phyloP scores from a whole-genome alignment of 2,329 filamentous ascomycete genomes.

The Ilyonectria destructans region DNA sequence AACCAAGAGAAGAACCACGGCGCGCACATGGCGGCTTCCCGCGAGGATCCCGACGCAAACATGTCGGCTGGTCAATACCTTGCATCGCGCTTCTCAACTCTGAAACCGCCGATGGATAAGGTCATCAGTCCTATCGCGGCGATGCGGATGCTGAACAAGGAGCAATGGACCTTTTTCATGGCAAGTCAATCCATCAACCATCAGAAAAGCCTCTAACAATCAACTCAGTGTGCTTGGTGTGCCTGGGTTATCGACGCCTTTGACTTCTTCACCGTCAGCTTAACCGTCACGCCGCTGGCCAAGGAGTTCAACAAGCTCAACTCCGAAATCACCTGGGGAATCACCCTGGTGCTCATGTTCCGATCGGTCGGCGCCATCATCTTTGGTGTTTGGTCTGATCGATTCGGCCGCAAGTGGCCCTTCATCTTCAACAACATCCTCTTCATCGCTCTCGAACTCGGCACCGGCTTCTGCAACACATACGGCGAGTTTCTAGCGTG shows the following conservation, averaged over 20 bases:
- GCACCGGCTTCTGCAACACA: slow-evolving; percentile 78
- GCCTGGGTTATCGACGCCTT: slow-evolving; percentile 62
- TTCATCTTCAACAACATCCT: slow-evolving; percentile 84
- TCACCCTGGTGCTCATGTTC: slow-evolving; percentile 76
- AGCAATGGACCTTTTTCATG: slow-evolving; percentile 70
- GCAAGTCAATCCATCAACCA: not conserved
- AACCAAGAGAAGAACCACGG: not conserved
- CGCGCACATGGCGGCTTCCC: not conserved
- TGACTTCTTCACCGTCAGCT: slow-evolving; percentile 77
- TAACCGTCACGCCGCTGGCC: slow-evolving; percentile 70
- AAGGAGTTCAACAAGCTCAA: slow-evolving; percentile 68
- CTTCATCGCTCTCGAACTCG: slow-evolving; percentile 80
- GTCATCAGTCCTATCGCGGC: slow-evolving; percentile 69
- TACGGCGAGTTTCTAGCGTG: slow-evolving; percentile 83
- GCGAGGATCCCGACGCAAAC: slow-evolving; percentile 22
- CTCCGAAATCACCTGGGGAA: slow-evolving; percentile 77
- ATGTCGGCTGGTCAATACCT: slow-evolving; percentile 66
- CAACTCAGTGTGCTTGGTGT: not conserved
- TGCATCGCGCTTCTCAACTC: slow-evolving; percentile 67
- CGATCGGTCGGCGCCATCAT: slow-evolving; percentile 69
- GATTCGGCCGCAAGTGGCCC: slow-evolving; percentile 78
- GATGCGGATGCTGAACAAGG: slow-evolving; percentile 64
- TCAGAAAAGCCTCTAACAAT: not conserved
- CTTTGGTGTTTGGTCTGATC: slow-evolving; percentile 71
- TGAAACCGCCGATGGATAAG: slow-evolving; percentile 72